phyloP scores from a whole-genome alignment of 2,329 filamentous ascomycete genomes.

The Blastomyces emzantsi region DNA sequence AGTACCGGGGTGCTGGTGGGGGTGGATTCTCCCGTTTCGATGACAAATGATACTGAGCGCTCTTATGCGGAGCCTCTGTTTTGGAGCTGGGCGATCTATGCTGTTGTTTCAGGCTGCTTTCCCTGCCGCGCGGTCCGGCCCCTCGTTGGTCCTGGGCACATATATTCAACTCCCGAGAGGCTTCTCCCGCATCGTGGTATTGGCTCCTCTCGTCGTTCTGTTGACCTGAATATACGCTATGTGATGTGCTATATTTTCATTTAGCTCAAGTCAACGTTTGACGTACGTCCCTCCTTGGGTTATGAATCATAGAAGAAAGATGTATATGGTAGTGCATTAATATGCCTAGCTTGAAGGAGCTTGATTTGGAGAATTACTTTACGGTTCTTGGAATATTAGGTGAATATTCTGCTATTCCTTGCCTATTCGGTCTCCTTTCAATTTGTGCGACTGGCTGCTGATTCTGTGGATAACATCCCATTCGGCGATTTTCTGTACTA shows the following conservation, averaged over 20 bases:
- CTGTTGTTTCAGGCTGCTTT: background rate
- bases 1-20: background rate
- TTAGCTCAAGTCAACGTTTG: background rate
- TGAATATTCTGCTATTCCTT: background rate
- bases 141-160: background rate
- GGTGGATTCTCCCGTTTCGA: background rate
- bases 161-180: background rate
- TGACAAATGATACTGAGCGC: background rate
- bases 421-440: background rate
- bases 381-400: background rate
- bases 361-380: background rate
- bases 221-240: background rate
- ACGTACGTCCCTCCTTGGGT: background rate
- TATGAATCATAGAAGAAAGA: background rate
- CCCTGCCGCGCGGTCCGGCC: background rate
- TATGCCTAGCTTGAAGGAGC: background rate
- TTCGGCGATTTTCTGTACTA: background rate
- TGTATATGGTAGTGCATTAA: background rate
- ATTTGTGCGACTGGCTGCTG: background rate
- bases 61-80: background rate
- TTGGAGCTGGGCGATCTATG: background rate
- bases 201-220: background rate
- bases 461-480: background rate
- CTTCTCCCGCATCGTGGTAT: background rate
- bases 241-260: background rate